Conservation (phyloP, 495 filamentous ascomycete genomes). For the Trichoderma parareesei region DNA sequence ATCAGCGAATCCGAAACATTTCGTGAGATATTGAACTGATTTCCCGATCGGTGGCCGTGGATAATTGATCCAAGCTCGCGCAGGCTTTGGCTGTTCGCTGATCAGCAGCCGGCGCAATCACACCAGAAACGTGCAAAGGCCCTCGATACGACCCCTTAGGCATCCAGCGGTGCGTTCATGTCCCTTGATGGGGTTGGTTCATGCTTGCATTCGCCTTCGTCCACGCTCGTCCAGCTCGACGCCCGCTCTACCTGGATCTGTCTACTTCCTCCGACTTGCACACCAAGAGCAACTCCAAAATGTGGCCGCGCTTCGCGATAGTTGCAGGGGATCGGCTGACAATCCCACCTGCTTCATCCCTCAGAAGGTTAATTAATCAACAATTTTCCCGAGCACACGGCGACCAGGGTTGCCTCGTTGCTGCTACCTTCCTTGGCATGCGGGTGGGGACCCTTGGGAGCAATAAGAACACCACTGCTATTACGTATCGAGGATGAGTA, state of each 20-base stretch:
- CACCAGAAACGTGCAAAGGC: background rate
- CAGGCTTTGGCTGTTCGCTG: background rate
- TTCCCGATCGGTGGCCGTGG: background rate
- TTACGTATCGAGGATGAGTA: too few species aligned
- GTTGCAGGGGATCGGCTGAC: constrained; percentile 2
- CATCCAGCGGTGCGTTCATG: background rate
- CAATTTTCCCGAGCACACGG: constrained; percentile 2
- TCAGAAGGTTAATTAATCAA: constrained; percentile 4
- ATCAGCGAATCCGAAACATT: constrained; percentile 3
- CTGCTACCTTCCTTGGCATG: background rate
- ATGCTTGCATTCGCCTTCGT: background rate
- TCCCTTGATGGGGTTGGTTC: background rate
- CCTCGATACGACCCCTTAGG: background rate
- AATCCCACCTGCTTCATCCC: background rate
- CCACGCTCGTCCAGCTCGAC: background rate
- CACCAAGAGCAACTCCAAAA: too few species aligned
- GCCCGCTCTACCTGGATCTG: background rate
- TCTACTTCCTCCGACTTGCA: background rate
- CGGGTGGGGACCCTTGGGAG: background rate
- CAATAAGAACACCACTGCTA: background rate
- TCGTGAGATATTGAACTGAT: constrained; percentile 5
- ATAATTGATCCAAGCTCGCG: background rate
- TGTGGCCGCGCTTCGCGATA: background rate
- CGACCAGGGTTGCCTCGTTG: constrained; percentile 1
- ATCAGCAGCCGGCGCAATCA: background rate